Percentiles rank a stretch among this genome's conserved stretches.
Conservation (phyloP, 1,284 basidiomycete species). For the Rhizoctonia solani region DNA sequence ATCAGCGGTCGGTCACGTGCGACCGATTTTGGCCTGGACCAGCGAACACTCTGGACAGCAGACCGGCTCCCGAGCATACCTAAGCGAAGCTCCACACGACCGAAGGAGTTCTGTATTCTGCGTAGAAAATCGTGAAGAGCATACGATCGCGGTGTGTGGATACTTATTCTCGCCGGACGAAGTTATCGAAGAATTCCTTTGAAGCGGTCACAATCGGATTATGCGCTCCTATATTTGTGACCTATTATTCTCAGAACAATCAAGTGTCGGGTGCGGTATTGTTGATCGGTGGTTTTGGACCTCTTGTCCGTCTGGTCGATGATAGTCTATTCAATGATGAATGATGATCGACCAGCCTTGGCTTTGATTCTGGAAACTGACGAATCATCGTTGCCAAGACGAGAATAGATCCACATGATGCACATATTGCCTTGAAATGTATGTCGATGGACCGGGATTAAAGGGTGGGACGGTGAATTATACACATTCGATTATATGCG, state of each 20-base stretch:
- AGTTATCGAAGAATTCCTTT: not conserved
- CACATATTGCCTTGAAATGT: not conserved
- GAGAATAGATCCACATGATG: not conserved
- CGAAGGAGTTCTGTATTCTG: not conserved
- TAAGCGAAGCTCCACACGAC: conserved; percentile 6
- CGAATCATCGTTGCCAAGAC: not conserved
- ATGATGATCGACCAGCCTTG: not conserved
- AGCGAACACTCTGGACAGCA: no score
- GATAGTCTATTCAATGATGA: not conserved
- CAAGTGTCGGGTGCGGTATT: not conserved
- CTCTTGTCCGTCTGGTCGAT: not conserved
- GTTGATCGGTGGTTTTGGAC: no score
- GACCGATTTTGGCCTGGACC: no score
- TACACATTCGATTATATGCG: not conserved
- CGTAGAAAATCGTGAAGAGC: not conserved
- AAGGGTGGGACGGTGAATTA: conserved; percentile 3
- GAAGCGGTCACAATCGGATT: not conserved
- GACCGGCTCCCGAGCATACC: no score
- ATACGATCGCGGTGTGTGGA: no score
- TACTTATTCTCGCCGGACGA: not conserved
- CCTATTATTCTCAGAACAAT: no score
- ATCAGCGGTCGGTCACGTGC: no score
- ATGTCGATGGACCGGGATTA: not conserved
- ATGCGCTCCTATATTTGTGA: not conserved
- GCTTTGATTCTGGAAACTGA: not conserved